Evolutionary conservation across 176 grass and related monocot genomes (phyloP), one percentile per base, ranked within the genome.

Genomic region (Tillandsia leiboldiana): DNA sequence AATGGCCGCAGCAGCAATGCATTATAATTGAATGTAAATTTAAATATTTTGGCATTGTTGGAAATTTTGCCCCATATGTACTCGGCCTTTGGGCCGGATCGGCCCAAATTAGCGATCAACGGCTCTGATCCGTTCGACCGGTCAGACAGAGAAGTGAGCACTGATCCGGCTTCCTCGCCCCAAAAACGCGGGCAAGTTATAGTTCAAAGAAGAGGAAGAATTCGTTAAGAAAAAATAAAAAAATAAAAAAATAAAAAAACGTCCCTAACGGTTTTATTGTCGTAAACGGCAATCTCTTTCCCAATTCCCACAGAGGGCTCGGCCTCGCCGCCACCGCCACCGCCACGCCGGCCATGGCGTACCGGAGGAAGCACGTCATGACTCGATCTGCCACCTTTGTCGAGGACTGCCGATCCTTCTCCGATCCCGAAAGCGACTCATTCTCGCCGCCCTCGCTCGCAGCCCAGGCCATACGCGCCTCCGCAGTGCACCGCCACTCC

Each of bases 301-400:
- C 51, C 2, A 3, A 3, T 24, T 13, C 26, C 26, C 53, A 12
- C 5, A 13, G 33, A 42, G 33, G 33, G 33, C 33, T 42, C 33
- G 33, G 33, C 33, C 22, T 12, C 11, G 1, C 3, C 72, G 72
- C 1, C 49, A 3, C 11, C 64, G 8, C 8, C 15, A 10, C 61
- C 51, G 18, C 17, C 1, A 11, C 28, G n/a, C 20, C 59, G 66
- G 56, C 26, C 18, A 87, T 83, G 85, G 85, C 85, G 72, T 87
- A 87, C 77, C 80, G 80, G 48, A 69, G 85, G 81, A 79, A 80
- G 85, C 80, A 83, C 64, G 61, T 69, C 81, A 73, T 87, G n/a
- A 77, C 79, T 80, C 76, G 85, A 57, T 87, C 85, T 18, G 77
- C 77, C 57, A 87, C 85, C 51, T 87, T 87, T 77, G 80, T 87